Evolutionary conservation across 176 grass and related monocot species (phyloP).

Genomic region (Pontederia paniculata): DNA sequence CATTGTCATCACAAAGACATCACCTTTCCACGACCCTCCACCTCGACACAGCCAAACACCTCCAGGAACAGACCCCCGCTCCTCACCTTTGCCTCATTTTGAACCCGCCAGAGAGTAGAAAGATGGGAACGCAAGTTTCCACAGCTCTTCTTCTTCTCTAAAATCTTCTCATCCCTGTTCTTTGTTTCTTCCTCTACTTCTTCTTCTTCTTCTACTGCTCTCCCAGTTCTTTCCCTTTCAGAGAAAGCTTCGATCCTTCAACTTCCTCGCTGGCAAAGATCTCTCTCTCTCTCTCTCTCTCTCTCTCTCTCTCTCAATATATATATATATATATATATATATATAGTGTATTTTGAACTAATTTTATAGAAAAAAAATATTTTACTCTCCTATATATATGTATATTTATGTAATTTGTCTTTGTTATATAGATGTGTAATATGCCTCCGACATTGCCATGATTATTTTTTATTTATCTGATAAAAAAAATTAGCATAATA

Average conservation of each 20-base stretch:
- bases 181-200: not conserved
- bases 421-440: no score
- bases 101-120: constrained; percentile 5
- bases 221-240: constrained; percentile 43
- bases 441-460: no score
- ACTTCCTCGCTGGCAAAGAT: constrained; percentile 88
- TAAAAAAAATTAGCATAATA: no score
- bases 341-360: not conserved
- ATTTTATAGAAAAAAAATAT: not conserved
- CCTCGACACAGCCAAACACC: not conserved
- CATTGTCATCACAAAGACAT: constrained; percentile 53
- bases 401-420: no score
- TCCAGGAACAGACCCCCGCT: no score
- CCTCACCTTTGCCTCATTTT: not conserved
- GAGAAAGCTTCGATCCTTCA: constrained; percentile 73
- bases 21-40: constrained; percentile 8
- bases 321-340: not conserved
- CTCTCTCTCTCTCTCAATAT: not conserved
- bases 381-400: no score
- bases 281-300: constrained; percentile 19
- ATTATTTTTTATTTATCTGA: no score
- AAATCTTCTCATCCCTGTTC: no score
- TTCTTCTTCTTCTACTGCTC: constrained; percentile 5
- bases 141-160: constrained; percentile 21
- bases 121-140: constrained; percentile 51